Percentiles rank a stretch among this genome's conserved stretches.
Evolutionary conservation across 345 rosid genomes (phyloP).

Genomic region (Tarenaya hassleriana): DNA sequence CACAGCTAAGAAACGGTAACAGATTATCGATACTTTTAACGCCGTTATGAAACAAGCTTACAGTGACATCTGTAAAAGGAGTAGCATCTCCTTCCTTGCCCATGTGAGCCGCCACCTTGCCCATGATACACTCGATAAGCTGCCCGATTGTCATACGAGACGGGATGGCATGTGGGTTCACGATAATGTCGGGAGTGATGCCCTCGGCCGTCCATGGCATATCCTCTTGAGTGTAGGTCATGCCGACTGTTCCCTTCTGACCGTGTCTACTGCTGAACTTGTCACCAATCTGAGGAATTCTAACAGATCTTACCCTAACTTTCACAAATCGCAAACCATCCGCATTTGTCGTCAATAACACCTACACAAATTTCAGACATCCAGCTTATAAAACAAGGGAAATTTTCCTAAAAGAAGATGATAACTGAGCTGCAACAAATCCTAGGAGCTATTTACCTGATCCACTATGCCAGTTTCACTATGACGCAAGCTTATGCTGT

Average conservation of each 20-base stretch:
- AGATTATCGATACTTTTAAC: background rate
- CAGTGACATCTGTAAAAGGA: slow-evolving; percentile 98
- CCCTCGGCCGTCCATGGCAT: slow-evolving; percentile 99
- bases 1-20: background rate
- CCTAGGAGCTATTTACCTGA: slow-evolving; percentile 47
- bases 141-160: slow-evolving; percentile 99
- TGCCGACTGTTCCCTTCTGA: slow-evolving; percentile 99
- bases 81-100: slow-evolving; percentile 99
- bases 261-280: slow-evolving; percentile 98
- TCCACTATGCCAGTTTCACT: slow-evolving; percentile 98
- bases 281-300: slow-evolving; percentile 97
- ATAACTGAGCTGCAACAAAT: too few species aligned
- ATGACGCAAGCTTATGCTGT: slow-evolving; percentile 92
- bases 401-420: too few species aligned
- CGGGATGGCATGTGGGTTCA: slow-evolving; percentile 99
- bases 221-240: slow-evolving; percentile 98
- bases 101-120: slow-evolving; percentile 99
- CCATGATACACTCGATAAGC: slow-evolving; percentile 98
- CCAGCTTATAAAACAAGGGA: too few species aligned
- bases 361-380: slow-evolving; percentile 38
- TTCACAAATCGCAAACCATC: slow-evolving; percentile 97
- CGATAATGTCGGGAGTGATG: slow-evolving; percentile 84
- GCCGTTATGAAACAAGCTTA: slow-evolving; percentile 32
- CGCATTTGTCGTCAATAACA: slow-evolving; percentile 91
- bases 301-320: slow-evolving; percentile 93